Percentiles rank a stretch among this genome's conserved stretches.
Evolutionary conservation across 2,329 filamentous ascomycete genomes (phyloP).

Genomic region (Boeremia exigua): DNA sequence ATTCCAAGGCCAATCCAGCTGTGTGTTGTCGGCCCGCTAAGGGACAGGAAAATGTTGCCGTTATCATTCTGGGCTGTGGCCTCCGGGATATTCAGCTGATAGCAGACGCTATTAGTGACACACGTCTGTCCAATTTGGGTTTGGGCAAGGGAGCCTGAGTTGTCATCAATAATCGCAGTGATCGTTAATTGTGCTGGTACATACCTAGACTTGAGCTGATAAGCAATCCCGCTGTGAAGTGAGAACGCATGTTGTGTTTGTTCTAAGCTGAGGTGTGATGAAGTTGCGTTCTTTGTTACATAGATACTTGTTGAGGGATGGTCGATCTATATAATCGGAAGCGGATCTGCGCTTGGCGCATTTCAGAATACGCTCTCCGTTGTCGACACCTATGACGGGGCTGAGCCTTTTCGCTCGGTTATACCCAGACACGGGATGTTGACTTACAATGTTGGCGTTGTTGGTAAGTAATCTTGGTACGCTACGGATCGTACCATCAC

Average conservation of each 20-base stretch:
- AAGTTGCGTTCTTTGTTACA: background rate
- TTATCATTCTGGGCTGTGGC: conserved; percentile 55
- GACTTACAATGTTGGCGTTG: conserved; percentile 4
- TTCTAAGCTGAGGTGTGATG: background rate
- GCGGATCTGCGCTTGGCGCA: conserved; percentile 11
- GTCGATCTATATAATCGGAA: conserved; percentile 1
- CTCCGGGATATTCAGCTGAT: conserved; percentile 62
- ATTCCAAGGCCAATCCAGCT: conserved; percentile 66
- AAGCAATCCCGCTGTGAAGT: background rate
- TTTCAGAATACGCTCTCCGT: background rate
- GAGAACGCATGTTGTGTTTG: conserved; percentile 1
- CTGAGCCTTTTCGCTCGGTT: conserved; percentile 6
- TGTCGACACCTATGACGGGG: conserved; percentile 10
- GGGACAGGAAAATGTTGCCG: conserved; percentile 64
- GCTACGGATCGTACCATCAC: background rate
- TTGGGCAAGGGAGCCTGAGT: conserved; percentile 5
- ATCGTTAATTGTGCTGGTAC: background rate
- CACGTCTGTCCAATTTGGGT: conserved; percentile 19
- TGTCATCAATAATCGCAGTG: background rate
- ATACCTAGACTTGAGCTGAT: conserved; percentile 4
- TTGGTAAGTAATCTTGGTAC: conserved; percentile 1
- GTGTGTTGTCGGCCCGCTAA: conserved; percentile 61
- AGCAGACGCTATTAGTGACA: conserved; percentile 53
- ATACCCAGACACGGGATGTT: conserved; percentile 6
- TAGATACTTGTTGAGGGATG: background rate